A percentile compares a stretch with the other conserved stretches of the same genome.
Conservation (phyloP, 805 yeast species). For the Candida fluviatilis region DNA sequence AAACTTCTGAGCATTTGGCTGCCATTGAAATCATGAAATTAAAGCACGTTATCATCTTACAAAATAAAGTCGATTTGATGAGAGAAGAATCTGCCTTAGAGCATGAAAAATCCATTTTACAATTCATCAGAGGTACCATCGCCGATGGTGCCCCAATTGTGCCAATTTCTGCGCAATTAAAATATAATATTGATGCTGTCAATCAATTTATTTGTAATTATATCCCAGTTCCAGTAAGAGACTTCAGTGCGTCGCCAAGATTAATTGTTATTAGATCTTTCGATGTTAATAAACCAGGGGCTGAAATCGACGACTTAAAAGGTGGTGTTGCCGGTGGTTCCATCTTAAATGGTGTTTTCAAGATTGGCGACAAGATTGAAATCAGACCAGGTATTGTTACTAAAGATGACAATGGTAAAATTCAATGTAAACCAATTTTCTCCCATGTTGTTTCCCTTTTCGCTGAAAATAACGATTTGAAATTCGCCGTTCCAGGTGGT, state of each 20-base stretch:
- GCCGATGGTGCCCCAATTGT: conserved; percentile 99
- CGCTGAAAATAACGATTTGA: conserved; percentile 96
- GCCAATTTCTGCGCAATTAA: conserved; percentile 97
- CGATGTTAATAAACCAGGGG: conserved; percentile 98
- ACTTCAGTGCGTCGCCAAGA: conserved; percentile 89
- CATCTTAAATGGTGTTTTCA: conserved; percentile 93
- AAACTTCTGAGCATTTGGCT: conserved; percentile 98
- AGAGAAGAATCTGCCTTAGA: conserved; percentile 94
- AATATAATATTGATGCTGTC: conserved; percentile 97
- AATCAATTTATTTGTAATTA: conserved; percentile 93
- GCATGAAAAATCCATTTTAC: conserved; percentile 88
- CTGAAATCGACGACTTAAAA: conserved; percentile 92
- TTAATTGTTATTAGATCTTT: conserved; percentile 96
- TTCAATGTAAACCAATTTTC: conserved; percentile 93
- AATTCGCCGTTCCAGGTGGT: conserved; percentile 99
- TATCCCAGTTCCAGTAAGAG: conserved; percentile 95
- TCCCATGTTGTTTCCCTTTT: conserved; percentile 90
- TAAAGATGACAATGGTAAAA: conserved; percentile 81
- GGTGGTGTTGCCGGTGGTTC: conserved; percentile 99
- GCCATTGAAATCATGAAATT: conserved; percentile 99
- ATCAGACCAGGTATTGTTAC: conserved; percentile 99
- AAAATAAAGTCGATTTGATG: conserved; percentile 98
- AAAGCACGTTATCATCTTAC: conserved; percentile 92
- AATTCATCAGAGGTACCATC: conserved; percentile 94
- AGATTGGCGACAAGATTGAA: conserved; percentile 96